Conservation (phyloP, 805 yeast genomes). For the Candida gorgasii region DNA sequence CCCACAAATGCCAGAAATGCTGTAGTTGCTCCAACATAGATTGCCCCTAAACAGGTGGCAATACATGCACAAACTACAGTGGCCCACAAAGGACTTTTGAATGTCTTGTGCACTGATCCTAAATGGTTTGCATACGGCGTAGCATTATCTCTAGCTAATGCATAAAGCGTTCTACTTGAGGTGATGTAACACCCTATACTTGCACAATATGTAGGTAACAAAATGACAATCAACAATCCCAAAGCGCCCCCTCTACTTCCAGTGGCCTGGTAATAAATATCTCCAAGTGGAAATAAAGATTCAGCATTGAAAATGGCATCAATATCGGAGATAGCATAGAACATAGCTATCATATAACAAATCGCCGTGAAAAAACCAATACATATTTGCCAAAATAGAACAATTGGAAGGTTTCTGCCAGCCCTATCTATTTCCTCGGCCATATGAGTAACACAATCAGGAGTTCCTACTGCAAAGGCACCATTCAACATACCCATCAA, state of each 20-base stretch:
- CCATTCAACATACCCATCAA: not conserved
- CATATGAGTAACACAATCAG: not conserved
- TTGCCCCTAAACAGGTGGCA: not conserved
- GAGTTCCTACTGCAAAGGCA: not conserved
- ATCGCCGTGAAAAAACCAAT: not conserved
- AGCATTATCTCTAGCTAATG: not conserved
- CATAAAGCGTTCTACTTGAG: not conserved
- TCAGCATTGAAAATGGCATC: not conserved
- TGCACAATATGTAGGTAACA: not conserved
- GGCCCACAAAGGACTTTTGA: not conserved
- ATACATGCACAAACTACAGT: not conserved
- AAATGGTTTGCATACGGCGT: not conserved
- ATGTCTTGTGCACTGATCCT: not conserved
- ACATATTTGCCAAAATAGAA: not conserved
- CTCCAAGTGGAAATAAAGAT: not conserved
- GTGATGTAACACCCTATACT: not conserved
- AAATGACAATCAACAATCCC: not conserved
- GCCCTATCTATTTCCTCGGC: not conserved
- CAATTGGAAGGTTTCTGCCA: not conserved
- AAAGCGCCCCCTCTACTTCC: not conserved
- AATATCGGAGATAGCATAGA: not conserved
- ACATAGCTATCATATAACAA: not conserved
- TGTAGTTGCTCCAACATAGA: not conserved
- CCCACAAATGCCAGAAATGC: not conserved
- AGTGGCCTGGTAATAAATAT: not conserved